A percentile compares a stretch with the other conserved stretches of the same genome.
Conservation (phyloP, 768 basidiomycete species). For the Mycena amicta region DNA sequence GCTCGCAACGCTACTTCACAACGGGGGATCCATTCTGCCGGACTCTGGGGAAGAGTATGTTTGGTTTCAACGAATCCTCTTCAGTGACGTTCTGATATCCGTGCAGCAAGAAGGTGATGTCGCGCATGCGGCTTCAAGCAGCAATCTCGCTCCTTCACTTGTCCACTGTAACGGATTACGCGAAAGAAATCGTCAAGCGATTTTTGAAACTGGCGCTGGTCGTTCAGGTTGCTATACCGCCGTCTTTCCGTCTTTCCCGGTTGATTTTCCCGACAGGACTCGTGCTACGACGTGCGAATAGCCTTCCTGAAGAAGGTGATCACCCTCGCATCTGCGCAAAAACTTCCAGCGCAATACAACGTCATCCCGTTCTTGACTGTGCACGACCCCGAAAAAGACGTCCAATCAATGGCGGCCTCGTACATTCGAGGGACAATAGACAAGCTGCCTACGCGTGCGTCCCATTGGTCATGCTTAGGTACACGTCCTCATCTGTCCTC, state of each 20-base stretch:
- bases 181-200: conserved; percentile 54
- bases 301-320: conserved; percentile 77
- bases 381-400: conserved; percentile 87
- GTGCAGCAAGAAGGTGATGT: conserved; percentile 59
- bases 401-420: conserved; percentile 60
- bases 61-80: conserved; percentile 25
- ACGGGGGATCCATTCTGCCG: conserved; percentile 62
- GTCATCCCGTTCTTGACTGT: conserved; percentile 86
- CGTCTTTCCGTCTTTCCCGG: not conserved
- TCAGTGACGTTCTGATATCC: not conserved
- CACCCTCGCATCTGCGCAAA: conserved; percentile 59
- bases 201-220: conserved; percentile 74
- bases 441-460: conserved; percentile 48
- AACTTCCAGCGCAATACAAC: conserved; percentile 75
- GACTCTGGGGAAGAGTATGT: conserved; percentile 50
- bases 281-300: conserved; percentile 84
- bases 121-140: conserved; percentile 83
- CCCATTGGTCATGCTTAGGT: too few species aligned
- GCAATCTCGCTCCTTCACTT: conserved; percentile 81
- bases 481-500: not conserved
- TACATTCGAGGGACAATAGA: conserved; percentile 56
- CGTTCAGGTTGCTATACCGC: conserved; percentile 61
- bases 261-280: conserved; percentile 56
- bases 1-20: conserved; percentile 68
- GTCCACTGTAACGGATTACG: conserved; percentile 58